phyloP scores from a whole-genome alignment of 2,329 filamentous ascomycete genomes.

The Emericellopsis atlantica region DNA sequence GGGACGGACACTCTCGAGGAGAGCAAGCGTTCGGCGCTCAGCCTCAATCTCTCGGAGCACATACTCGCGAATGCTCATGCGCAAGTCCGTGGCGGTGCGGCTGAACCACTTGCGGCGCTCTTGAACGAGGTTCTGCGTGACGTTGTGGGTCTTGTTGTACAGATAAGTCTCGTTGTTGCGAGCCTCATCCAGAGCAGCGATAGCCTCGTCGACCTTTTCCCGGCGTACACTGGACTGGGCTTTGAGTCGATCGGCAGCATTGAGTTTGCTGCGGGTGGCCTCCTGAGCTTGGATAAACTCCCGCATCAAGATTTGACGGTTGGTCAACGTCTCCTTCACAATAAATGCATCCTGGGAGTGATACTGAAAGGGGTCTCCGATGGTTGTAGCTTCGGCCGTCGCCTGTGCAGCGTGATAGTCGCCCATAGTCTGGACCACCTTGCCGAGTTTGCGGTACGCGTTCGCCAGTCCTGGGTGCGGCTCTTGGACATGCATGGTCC shows the following conservation, averaged over 20 bases:
- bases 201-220: slow-evolving; percentile 98
- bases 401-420: slow-evolving; percentile 95
- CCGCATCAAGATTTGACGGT: slow-evolving; percentile 89
- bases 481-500: slow-evolving; percentile 78
- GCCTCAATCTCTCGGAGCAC: slow-evolving; percentile 91
- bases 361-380: slow-evolving; percentile 88
- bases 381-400: slow-evolving; percentile 87
- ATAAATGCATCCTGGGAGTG: slow-evolving; percentile 94
- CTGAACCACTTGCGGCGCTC: slow-evolving; percentile 89
- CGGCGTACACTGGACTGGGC: slow-evolving; percentile 73
- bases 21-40: slow-evolving; percentile 80
- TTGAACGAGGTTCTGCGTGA: slow-evolving; percentile 76
- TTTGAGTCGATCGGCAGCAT: slow-evolving; percentile 80
- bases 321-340: slow-evolving; percentile 95
- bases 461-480: slow-evolving; percentile 77
- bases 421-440: slow-evolving; percentile 82
- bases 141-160: slow-evolving; percentile 72
- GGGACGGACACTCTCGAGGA: slow-evolving; percentile 84
- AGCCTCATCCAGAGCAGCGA: slow-evolving; percentile 78
- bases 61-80: slow-evolving; percentile 77
- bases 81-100: slow-evolving; percentile 72
- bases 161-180: slow-evolving; percentile 70
- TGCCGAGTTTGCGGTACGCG: slow-evolving; percentile 90
- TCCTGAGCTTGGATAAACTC: slow-evolving; percentile 90
- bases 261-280: slow-evolving; percentile 66